Evolutionary conservation across 495 filamentous ascomycete genomes (phyloP), one percentile per base, ranked within the genome.

Genomic region (Penicillium coprophilum): DNA sequence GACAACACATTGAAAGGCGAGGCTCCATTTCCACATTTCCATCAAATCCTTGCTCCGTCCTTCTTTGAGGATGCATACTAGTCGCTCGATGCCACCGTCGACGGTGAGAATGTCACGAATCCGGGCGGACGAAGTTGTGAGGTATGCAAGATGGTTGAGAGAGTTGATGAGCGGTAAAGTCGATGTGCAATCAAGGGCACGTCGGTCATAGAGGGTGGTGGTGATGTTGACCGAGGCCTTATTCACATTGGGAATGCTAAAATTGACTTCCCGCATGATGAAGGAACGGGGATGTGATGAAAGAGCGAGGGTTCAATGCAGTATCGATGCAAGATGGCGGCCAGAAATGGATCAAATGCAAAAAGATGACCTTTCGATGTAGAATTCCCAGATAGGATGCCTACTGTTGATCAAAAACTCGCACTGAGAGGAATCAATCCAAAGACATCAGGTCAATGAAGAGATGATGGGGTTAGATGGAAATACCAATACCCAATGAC

Each of bases 1-100:
- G 67, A 97, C 92, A 30, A 97, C 92, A 70, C 95, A 97, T 67
- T 97, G 94, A 67, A 98, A 97, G 41, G 94, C 94, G 50, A 98
- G 80, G 66, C 96, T 98, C 94, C 94, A 98, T 77, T 97, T 97
- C 95, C 94, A 98, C 89, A 95, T 95, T 67, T 96, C 92, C 92
- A 97, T 96, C 86, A 96, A 85, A 71, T 97, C 92, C 77, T 91
- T 91, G 68, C 90, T 96, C 69, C 92, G 82, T 59, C 94, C 94
- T 71, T 94, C 89, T 75, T 98, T 98, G 66, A 98, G 83, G 69
- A 98, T 97, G 81, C 90, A 96, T 68, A 98, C 91, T 59, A 98
- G 76, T 59, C 93, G 74, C 80, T 98, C 94, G 65, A 97, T 90
- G 46, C 94, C 94, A 71, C 94, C 94, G 88, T 98, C 94, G 71